Conservation (phyloP, 768 basidiomycete genomes). For the Clavulina sp. region DNA sequence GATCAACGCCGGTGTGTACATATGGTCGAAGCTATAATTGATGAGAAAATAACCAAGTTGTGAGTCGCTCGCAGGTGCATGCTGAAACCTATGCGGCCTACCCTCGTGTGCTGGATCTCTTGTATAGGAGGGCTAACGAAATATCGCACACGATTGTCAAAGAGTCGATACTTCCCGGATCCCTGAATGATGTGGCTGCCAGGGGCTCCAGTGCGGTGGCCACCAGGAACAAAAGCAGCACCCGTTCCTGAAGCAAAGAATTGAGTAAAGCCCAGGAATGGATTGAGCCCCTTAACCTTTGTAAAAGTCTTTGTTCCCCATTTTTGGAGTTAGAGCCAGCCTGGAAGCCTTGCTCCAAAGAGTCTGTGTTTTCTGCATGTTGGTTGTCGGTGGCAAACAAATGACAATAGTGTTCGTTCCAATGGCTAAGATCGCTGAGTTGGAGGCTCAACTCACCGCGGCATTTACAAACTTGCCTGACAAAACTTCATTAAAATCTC, state of each 20-base stretch:
- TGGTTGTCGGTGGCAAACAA: no score
- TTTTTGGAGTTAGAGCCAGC: constrained; percentile 63
- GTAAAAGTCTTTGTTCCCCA: constrained; percentile 91
- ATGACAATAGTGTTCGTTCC: no score
- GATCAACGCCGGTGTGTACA: constrained; percentile 25
- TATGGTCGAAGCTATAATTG: constrained; percentile 47
- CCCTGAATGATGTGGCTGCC: constrained; percentile 68
- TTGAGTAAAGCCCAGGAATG: background rate
- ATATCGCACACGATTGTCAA: constrained; percentile 69
- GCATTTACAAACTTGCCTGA: no score
- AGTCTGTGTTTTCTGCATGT: constrained; percentile 53
- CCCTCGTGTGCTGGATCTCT: constrained; percentile 38
- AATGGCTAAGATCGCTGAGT: no score
- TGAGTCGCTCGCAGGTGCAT: background rate
- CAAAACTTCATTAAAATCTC: no score
- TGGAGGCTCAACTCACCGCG: no score
- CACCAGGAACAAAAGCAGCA: constrained; percentile 68
- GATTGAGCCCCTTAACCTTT: constrained; percentile 43
- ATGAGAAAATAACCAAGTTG: background rate
- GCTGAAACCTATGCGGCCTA: constrained; percentile 20
- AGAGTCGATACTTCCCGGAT: constrained; percentile 54
- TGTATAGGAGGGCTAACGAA: constrained; percentile 65
- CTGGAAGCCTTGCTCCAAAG: constrained; percentile 72
- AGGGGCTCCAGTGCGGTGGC: constrained; percentile 73
- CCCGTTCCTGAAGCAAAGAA: constrained; percentile 41